Conservation (phyloP, 2,329 filamentous ascomycete genomes). For the Fragosphaeria purpurea region DNA sequence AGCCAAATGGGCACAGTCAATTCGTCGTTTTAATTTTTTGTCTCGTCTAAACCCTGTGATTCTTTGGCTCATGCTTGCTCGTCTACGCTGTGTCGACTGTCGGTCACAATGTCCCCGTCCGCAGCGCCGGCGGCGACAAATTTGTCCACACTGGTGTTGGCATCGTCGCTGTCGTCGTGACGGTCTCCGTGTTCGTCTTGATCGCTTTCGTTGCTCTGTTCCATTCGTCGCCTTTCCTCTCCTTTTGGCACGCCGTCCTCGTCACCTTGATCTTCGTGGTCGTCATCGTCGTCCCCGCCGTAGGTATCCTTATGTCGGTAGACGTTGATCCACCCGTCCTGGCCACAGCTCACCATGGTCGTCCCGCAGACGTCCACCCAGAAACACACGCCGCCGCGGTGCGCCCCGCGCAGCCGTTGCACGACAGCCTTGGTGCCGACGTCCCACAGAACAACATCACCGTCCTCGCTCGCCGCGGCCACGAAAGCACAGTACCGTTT, state of each 20-base stretch:
- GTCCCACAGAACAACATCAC: constrained; percentile 80
- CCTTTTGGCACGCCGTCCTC: background rate
- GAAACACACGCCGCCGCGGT: constrained; percentile 49
- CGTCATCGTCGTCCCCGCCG: background rate
- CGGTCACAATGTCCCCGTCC: no score
- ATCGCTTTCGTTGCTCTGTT: background rate
- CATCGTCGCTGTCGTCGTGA: background rate
- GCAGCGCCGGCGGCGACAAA: no score
- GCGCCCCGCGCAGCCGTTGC: constrained; percentile 49
- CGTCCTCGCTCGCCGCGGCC: constrained; percentile 79
- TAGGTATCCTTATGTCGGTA: constrained; percentile 25
- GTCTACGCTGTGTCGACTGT: no score
- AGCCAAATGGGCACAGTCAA: no score
- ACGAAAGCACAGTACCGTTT: constrained; percentile 45
- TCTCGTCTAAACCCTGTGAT: no score
- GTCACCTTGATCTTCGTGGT: background rate
- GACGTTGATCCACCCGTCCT: constrained; percentile 43
- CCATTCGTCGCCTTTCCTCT: background rate
- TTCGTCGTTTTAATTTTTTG: no score
- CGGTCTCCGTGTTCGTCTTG: background rate
- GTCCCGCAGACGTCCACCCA: constrained; percentile 53
- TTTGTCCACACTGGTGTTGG: no score
- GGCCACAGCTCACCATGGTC: constrained; percentile 47
- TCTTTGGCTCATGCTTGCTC: no score
- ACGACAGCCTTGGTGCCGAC: constrained; percentile 75